Base-by-base conservation (phyloP, 257 asterid species). In the Lycium ferocissimum region DNA sequence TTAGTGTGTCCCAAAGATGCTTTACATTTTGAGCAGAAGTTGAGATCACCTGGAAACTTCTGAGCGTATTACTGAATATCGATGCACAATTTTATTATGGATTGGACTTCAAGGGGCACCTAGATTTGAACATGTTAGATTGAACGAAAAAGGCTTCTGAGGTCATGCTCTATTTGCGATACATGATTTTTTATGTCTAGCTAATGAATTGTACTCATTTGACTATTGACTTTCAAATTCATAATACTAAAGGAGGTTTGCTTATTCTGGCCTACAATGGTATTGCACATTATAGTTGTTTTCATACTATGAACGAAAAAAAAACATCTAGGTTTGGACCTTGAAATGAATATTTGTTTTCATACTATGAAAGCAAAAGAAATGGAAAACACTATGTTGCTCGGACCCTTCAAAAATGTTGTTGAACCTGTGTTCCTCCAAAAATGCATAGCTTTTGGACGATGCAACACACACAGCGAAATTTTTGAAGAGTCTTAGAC, bases 1-100 rank as follows among this genome's bases (percentile, higher is more conserved):
- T 72, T 43, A 43, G 18, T 72, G 10, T 72, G 80, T 54, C 43
- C 57, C 56, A 40, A 65, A 71, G 79, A 71, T 71, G 56, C 53
- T 71, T 71, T 57, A 57, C 20, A 40, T 7, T 15, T 57, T 5
- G 20, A 57, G 62, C 62, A 57, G 62, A 57, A 57, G 20, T 3
- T 18, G 2, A 57, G 17, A 71, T 40, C 79, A 71, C 22, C 35
- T 71, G 17, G 22, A 71, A 71, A 43, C 53, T 40, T 71, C 53
- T 71, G 56, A 45, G 33, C 1, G n/a, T 13, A 0, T 20, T 47
- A 45, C 2, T 2, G 45, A 40, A 26, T 26, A 26, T 26, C 33
- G 33, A 26, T 54, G 12, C 67, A 61, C 61, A 56, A 56, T 56
- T 6, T 56, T 56, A 56, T 14, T 56, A n/a, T 56, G n/a, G 61